These are phyloP conservation scores for Mycena citricolor DNA, from an alignment of 1,284 basidiomycete species.

Conservation along the genomic window DNA sequence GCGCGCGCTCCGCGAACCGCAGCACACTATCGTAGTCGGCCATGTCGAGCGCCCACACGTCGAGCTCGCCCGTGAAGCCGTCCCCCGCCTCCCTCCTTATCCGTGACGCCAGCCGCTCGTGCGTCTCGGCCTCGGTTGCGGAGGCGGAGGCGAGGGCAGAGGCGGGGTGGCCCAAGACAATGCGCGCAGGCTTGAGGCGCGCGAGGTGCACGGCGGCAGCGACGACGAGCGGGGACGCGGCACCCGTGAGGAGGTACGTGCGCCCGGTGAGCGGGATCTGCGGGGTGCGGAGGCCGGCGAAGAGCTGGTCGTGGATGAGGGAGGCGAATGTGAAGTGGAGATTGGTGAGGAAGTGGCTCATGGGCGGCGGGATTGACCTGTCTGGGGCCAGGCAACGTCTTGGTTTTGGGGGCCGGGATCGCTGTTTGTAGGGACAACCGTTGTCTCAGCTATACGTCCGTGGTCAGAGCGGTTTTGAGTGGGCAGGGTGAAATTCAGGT, in stretches of 20 bases:
- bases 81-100: neutral
- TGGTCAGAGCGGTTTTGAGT: too few relatives aligned
- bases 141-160: too few relatives aligned
- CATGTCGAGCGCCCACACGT: slow-evolving; percentile 15
- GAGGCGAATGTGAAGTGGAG: slow-evolving; percentile 2
- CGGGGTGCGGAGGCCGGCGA: neutral
- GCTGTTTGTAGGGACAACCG: too few relatives aligned
- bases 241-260: slow-evolving; percentile 13
- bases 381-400: too few relatives aligned
- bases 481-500: too few relatives aligned
- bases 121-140: neutral
- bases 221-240: slow-evolving; percentile 5
- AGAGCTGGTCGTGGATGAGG: slow-evolving; percentile 6
- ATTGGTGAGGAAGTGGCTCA: too few relatives aligned
- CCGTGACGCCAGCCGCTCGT: slow-evolving; percentile 3
- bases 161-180: too few relatives aligned
- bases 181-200: neutral
- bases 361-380: too few relatives aligned
- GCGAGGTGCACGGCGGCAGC: slow-evolving; percentile 9
- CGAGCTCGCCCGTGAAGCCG: neutral
- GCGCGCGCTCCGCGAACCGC: slow-evolving; percentile 3
- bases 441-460: too few relatives aligned
- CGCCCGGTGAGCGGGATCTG: slow-evolving; percentile 1
- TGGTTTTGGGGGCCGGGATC: too few relatives aligned
- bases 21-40: slow-evolving; percentile 5